phyloP scores from a whole-genome alignment of 441 rosid species.

The Jatropha podagrica region DNA sequence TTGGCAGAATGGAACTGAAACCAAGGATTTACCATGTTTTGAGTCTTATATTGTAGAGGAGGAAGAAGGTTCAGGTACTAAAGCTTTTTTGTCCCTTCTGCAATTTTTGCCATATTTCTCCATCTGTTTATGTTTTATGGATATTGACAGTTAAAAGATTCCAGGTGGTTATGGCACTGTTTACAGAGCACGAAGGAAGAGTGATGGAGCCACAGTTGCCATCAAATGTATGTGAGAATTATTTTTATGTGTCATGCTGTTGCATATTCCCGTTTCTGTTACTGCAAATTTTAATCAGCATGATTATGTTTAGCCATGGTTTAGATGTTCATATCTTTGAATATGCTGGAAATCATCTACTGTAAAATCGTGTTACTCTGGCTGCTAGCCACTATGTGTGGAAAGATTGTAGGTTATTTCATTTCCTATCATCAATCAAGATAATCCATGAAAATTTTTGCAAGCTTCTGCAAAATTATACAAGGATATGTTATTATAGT shows the following conservation, averaged over 20 bases:
- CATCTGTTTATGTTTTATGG: constrained; percentile 9
- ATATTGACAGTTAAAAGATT: constrained; percentile 27
- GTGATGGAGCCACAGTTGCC: constrained; percentile 71
- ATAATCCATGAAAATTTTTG: neutral
- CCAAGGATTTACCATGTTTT: constrained; percentile 57
- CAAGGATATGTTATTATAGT: neutral
- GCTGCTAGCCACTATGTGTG: neutral
- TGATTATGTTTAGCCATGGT: neutral
- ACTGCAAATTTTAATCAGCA: neutral
- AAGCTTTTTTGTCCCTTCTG: constrained; percentile 9
- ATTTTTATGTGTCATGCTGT: constrained; percentile 12
- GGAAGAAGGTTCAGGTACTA: constrained; percentile 87
- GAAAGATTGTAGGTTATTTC: neutral
- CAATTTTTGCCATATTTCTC: constrained; percentile 6
- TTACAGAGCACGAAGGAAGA: constrained; percentile 71
- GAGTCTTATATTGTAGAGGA: constrained; percentile 69
- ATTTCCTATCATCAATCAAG: neutral
- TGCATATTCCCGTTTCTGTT: neutral
- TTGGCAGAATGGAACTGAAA: constrained; percentile 54
- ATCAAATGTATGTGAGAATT: constrained; percentile 69
- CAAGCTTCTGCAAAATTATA: neutral
- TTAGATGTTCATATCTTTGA: too few relatives aligned
- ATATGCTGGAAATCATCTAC: neutral
- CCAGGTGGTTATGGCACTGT: constrained; percentile 97
- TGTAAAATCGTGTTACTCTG: neutral